These are phyloP conservation scores for Pleurotus pulmonarius DNA, from an alignment of 768 basidiomycete genomes.

Conservation along the genomic window DNA sequence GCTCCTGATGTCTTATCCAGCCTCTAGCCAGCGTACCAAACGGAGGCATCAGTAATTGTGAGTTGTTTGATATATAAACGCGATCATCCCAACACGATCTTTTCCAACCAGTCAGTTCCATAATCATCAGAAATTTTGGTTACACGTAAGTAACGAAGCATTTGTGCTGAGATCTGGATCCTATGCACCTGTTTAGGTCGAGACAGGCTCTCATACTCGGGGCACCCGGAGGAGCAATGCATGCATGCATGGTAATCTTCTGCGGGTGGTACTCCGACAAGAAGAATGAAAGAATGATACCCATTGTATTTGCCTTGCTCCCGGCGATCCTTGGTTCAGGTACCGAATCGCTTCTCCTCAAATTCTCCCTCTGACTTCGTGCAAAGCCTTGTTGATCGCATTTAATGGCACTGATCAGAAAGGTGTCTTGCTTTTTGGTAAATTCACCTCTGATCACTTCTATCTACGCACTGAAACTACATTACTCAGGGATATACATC, in stretches of 20 bases:
- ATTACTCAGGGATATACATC: slow-evolving; percentile 40
- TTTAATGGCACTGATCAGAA: slow-evolving; percentile 45
- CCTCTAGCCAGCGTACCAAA: slow-evolving; percentile 61
- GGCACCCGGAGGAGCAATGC: slow-evolving; percentile 52
- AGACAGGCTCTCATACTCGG: slow-evolving; percentile 58
- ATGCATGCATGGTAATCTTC: slow-evolving; percentile 40
- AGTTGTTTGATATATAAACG: slow-evolving; percentile 14
- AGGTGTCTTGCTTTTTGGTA: slow-evolving; percentile 54
- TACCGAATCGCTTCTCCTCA: slow-evolving; percentile 16
- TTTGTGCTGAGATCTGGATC: neutral
- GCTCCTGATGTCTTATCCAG: slow-evolving; percentile 8
- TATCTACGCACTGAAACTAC: neutral
- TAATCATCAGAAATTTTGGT: slow-evolving; percentile 60
- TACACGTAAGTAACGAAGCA: slow-evolving; percentile 46
- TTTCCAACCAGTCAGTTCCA: slow-evolving; percentile 46
- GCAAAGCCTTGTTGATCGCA: slow-evolving; percentile 49
- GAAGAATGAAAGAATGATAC: slow-evolving; percentile 61
- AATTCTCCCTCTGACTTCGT: neutral
- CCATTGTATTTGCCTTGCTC: slow-evolving; percentile 53
- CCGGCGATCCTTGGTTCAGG: slow-evolving; percentile 58
- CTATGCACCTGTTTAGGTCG: slow-evolving; percentile 29
- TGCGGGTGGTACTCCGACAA: slow-evolving; percentile 67
- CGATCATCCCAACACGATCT: neutral
- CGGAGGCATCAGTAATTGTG: slow-evolving; percentile 61
- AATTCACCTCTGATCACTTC: too few relatives aligned